phyloP scores from a whole-genome alignment of 306 rosid genomes.

The Cyclanthera cordifolia region DNA sequence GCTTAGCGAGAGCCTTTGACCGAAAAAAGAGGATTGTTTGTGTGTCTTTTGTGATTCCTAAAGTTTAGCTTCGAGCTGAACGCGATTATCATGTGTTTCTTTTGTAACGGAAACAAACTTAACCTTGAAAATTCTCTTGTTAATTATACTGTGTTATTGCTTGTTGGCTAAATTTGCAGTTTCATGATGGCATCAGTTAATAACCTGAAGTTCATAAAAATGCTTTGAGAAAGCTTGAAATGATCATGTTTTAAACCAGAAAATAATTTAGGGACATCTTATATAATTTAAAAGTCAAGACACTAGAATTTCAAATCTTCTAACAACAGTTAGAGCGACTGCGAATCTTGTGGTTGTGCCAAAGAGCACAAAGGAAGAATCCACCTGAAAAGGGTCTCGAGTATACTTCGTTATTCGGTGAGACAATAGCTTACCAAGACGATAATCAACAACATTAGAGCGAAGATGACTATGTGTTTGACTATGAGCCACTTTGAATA shows the following conservation, averaged over 20 bases:
- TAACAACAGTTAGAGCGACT: not conserved
- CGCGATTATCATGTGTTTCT: not conserved
- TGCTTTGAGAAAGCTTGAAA: no score
- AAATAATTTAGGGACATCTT: no score
- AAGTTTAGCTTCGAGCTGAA: slow-evolving; percentile 76
- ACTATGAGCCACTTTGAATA: not conserved
- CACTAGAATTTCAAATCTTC: no score
- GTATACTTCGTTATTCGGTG: not conserved
- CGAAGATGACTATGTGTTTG: not conserved
- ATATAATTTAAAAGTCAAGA: no score
- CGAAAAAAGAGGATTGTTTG: slow-evolving; percentile 27
- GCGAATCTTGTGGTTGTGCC: no score
- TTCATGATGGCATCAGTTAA: not conserved
- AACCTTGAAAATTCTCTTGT: not conserved
- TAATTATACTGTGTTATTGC: not conserved
- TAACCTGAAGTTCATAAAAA: no score
- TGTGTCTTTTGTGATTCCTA: slow-evolving; percentile 24
- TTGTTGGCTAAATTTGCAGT: not conserved
- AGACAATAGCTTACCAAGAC: slow-evolving; percentile 4
- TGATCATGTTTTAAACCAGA: no score
- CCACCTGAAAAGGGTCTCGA: not conserved
- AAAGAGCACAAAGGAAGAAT: not conserved
- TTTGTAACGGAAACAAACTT: not conserved
- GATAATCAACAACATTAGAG: not conserved
- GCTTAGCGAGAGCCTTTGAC: slow-evolving; percentile 20